phyloP scores from a whole-genome alignment of 2,329 filamentous ascomycete species.

The Clonostachys chloroleuca region DNA sequence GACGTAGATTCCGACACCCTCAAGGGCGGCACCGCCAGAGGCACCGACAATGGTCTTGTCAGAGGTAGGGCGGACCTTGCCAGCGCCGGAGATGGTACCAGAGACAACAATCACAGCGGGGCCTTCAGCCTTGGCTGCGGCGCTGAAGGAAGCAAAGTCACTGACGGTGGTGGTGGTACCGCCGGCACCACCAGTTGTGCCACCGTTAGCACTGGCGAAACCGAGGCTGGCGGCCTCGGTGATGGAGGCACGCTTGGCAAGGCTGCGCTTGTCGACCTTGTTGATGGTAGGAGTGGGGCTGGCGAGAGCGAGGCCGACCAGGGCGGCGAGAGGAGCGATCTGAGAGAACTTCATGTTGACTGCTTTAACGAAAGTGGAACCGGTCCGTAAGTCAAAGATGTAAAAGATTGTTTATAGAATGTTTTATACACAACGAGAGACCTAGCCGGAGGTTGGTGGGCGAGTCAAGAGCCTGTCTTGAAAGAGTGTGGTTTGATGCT shows the following conservation, averaged over 20 bases:
- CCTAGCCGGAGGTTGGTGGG: too few species aligned
- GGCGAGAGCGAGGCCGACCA: slow-evolving; percentile 21
- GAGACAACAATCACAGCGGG: slow-evolving; percentile 21
- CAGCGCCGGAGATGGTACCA: slow-evolving; percentile 16
- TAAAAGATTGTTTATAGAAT: too few species aligned
- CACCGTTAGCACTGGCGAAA: slow-evolving; percentile 26
- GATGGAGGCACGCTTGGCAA: slow-evolving; percentile 26
- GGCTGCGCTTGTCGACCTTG: slow-evolving; percentile 7
- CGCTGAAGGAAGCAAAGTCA: slow-evolving; percentile 14
- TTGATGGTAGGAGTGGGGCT: slow-evolving; percentile 20
- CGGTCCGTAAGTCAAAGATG: too few species aligned
- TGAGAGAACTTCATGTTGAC: slow-evolving; percentile 23
- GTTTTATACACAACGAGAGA: too few species aligned
- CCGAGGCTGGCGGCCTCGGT: slow-evolving; percentile 27
- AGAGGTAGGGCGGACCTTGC: slow-evolving; percentile 24
- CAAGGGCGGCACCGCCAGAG: slow-evolving; percentile 18
- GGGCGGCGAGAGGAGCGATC: slow-evolving; percentile 13
- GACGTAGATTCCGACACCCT: slow-evolving; percentile 40
- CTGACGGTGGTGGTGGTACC: slow-evolving; percentile 20
- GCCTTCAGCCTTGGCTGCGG: slow-evolving; percentile 15
- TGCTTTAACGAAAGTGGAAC: too few species aligned
- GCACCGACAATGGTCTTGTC: slow-evolving; percentile 38
- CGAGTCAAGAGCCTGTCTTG: too few species aligned
- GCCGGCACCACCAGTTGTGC: slow-evolving; percentile 20
- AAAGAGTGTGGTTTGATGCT: too few species aligned